Base-by-base conservation (phyloP, 768 basidiomycete genomes). In the Daedaleopsis nitida region DNA sequence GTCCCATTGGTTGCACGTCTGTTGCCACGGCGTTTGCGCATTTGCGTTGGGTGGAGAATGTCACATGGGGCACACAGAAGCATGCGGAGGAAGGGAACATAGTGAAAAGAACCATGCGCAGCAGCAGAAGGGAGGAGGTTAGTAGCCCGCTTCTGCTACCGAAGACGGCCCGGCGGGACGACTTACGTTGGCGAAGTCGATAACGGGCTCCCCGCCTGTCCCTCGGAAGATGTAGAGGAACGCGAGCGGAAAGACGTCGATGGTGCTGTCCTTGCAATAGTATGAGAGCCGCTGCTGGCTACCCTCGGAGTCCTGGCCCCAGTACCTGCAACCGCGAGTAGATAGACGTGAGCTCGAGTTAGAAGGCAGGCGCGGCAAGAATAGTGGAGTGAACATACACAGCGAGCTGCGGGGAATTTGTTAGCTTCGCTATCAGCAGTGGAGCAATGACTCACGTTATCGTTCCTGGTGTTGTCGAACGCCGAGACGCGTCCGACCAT, bases 1-100 rank as follows among this genome's bases (percentile, higher is more conserved):
- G 65, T 82, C 78, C 14, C 70, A 77, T 19, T 78, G 76, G 68
- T 83, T 89, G 73, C 89, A 89, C 11, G 76, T 86, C 86, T 89
- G 57, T 19, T 42, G 39, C 17, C 39, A 2, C 39, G 39, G 39
- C 19, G 17, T 24, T 14, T 17, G 51, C 8, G 10, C 21, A 27
- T 42, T 38, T 16, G 16, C 48, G 44, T 27, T 12, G 52, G 17
- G 32, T 32, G 11, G 27, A 3, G 13, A 35, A 43, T 13, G 12
- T 17, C 21, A 37, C 43, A 55, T 32, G 11, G n/a, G 16, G 24
- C n/a, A 27, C 8, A n/a, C 32, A 44, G 32, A 52, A 50, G 12
- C 17, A 14, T 19, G 24, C 24, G 49, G 24, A 11, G 50, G 16
- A n/a, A 32, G 32, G 32, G 35, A 35, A 32, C 2, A 14, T 6